Conservation (phyloP, 2,329 filamentous ascomycete species). For the Fusarium brevicatenulatum region DNA sequence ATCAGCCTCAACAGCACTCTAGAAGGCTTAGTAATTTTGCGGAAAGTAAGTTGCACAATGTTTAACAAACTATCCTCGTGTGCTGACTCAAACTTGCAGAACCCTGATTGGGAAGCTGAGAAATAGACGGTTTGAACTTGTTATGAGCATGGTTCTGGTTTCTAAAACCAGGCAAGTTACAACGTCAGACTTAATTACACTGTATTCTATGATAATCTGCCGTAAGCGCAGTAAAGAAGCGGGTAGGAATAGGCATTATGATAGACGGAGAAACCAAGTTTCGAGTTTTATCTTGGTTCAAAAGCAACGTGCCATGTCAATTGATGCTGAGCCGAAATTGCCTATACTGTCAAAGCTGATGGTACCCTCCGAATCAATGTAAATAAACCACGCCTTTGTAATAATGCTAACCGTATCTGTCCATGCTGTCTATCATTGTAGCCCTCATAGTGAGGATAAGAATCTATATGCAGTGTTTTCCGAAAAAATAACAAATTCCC, state of each 20-base stretch:
- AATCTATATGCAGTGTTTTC: conserved; percentile 38
- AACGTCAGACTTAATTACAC: conserved; percentile 41
- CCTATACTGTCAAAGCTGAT: neutral
- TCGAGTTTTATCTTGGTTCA: conserved; percentile 31
- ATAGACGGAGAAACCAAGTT: conserved; percentile 44
- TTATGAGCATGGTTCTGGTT: conserved; percentile 34
- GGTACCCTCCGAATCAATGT: neutral
- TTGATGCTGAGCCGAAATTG: neutral
- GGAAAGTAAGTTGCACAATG: conserved; percentile 75
- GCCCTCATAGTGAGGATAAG: neutral
- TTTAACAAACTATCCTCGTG: neutral
- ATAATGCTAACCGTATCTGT: conserved; percentile 5
- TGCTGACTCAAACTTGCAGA: conserved; percentile 44
- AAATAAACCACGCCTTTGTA: conserved; percentile 5
- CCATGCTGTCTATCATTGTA: conserved; percentile 35
- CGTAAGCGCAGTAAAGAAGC: conserved; percentile 40
- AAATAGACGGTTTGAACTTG: conserved; percentile 46
- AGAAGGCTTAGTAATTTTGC: conserved; percentile 94
- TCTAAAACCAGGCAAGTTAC: conserved; percentile 32
- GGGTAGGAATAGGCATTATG: conserved; percentile 32
- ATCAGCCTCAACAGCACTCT: conserved; percentile 89
- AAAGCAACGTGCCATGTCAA: conserved; percentile 10
- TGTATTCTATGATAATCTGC: conserved; percentile 51
- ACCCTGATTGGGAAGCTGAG: conserved; percentile 54
- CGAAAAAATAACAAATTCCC: neutral